These are phyloP conservation scores for Eucalyptus cladocalyx DNA, from an alignment of 345 rosid species.

Conservation along the genomic window DNA sequence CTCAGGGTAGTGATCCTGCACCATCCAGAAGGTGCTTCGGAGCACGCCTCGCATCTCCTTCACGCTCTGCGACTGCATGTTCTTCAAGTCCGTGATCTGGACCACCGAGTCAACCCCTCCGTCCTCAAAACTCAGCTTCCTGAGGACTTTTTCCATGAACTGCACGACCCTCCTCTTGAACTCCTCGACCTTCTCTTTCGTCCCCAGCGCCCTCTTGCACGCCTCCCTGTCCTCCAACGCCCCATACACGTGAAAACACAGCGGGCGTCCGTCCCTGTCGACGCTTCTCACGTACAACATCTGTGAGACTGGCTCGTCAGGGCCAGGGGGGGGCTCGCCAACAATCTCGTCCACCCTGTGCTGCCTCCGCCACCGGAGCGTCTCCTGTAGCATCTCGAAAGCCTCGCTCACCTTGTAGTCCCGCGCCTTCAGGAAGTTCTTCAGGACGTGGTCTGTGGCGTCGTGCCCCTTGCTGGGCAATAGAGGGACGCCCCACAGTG, in stretches of 20 bases:
- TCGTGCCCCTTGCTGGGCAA: constrained; percentile 42
- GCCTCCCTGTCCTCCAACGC: constrained; percentile 16
- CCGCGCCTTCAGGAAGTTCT: constrained; percentile 36
- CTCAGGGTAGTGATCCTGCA: constrained; percentile 38
- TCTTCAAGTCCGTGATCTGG: constrained; percentile 39
- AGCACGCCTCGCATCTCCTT: constrained; percentile 16
- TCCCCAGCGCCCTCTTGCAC: constrained; percentile 3
- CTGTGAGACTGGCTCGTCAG: neutral
- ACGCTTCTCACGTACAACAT: constrained; percentile 3
- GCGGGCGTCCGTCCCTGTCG: constrained; percentile 39
- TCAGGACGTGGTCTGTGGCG: constrained; percentile 29
- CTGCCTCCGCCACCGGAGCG: constrained; percentile 32
- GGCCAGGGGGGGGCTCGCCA: constrained; percentile 12
- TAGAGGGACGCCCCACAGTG: constrained; percentile 48
- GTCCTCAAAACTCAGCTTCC: constrained; percentile 23
- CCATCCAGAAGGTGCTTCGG: constrained; percentile 5
- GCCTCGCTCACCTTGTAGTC: constrained; percentile 33
- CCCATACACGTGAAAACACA: constrained; percentile 15
- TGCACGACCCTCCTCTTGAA: constrained; percentile 22
- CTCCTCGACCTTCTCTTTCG: constrained; percentile 9
- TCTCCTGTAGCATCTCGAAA: constrained; percentile 33
- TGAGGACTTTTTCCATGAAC: constrained; percentile 25
- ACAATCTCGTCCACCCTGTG: constrained; percentile 8
- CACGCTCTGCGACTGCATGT: constrained; percentile 10
- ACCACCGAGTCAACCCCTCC: constrained; percentile 34